These are phyloP conservation scores for Colletotrichum horii DNA, from an alignment of 2,329 filamentous ascomycete species.

Conservation along the genomic window DNA sequence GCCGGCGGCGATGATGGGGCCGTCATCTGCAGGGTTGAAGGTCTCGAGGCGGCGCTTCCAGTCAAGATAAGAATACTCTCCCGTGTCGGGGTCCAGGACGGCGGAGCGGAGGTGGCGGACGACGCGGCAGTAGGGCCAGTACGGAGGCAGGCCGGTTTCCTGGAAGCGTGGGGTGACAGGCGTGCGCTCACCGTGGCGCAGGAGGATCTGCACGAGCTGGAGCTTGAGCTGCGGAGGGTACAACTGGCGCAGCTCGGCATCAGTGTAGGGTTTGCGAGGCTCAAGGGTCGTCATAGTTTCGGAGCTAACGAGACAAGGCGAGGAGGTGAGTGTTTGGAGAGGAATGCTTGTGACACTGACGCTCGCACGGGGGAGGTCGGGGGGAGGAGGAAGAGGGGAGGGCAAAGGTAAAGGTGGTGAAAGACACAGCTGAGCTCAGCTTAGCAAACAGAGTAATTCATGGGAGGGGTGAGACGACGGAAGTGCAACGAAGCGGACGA, in stretches of 20 bases:
- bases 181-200: conserved; percentile 81
- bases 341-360: conserved; percentile 10
- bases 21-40: conserved; percentile 70
- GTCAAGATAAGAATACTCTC: conserved; percentile 51
- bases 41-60: conserved; percentile 82
- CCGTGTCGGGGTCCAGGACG: conserved; percentile 48
- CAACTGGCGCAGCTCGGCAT: conserved; percentile 78
- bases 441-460: neutral
- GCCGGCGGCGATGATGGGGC: conserved; percentile 73
- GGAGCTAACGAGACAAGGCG: neutral
- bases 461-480: conserved; percentile 2
- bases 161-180: conserved; percentile 89
- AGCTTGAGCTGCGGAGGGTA: conserved; percentile 84
- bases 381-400: neutral
- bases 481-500: neutral
- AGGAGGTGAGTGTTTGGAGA: neutral
- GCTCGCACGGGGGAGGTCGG: neutral
- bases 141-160: conserved; percentile 70
- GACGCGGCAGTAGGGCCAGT: conserved; percentile 91
- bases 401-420: neutral
- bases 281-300: conserved; percentile 76
- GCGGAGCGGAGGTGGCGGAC: conserved; percentile 70
- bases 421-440: neutral
- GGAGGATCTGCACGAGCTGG: conserved; percentile 86
- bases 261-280: conserved; percentile 77